Percentiles rank a stretch among this genome's conserved stretches.
Evolutionary conservation across 2,329 filamentous ascomycete species (phyloP).

Genomic region (Akanthomyces dipterigenus): DNA sequence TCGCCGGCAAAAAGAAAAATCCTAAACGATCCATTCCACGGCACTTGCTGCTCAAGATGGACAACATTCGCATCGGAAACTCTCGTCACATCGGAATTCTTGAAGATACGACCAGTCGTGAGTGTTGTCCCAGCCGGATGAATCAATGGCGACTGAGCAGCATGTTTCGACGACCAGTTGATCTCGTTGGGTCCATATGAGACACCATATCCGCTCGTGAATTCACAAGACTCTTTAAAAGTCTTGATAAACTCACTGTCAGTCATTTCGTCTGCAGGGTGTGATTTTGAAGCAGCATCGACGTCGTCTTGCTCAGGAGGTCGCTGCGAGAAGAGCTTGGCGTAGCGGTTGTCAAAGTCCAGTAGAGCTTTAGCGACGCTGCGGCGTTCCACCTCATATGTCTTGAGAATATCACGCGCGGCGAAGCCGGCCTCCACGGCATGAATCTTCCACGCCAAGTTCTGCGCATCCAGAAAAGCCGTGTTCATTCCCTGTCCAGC

Average conservation of each 20-base stretch:
- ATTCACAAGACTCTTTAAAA: constrained; percentile 87
- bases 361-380: constrained; percentile 77
- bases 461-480: constrained; percentile 73
- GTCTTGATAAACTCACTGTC: constrained; percentile 79
- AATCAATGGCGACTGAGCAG: constrained; percentile 63
- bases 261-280: constrained; percentile 19
- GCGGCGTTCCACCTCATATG: constrained; percentile 83
- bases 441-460: constrained; percentile 94
- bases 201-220: constrained; percentile 88
- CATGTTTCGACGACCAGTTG: constrained; percentile 74
- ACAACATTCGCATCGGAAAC: constrained; percentile 86
- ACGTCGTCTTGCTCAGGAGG: constrained; percentile 68
- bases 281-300: constrained; percentile 49
- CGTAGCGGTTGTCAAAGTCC: constrained; percentile 82
- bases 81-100: constrained; percentile 74
- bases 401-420: constrained; percentile 64
- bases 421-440: constrained; percentile 81
- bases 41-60: constrained; percentile 83
- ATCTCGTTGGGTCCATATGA: constrained; percentile 74
- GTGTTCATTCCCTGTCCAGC: constrained; percentile 78
- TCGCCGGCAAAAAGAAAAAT: constrained; percentile 80
- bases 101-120: constrained; percentile 67
- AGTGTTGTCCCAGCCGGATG: constrained; percentile 59
- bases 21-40: constrained; percentile 80
- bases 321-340: constrained; percentile 78